Base-by-base conservation (phyloP, 225 moss, liverwort and hornwort genomes). In the Polytrichum commune region DNA sequence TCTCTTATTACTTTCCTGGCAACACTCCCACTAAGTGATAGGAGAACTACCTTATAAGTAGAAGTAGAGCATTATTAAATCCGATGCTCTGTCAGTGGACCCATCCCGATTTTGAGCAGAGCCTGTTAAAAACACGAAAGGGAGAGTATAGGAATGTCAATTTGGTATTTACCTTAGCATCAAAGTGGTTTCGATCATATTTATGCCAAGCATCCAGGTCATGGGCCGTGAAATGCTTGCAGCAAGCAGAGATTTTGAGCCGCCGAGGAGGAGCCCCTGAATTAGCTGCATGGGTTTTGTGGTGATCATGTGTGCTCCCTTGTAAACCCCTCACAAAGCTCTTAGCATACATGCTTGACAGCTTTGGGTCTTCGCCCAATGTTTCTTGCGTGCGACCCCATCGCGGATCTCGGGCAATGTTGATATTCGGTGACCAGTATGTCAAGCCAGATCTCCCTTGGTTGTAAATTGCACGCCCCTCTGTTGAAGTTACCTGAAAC, bases 161-260 rank as follows among this genome's bases (percentile, higher is more conserved):
- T 19, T 10, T 4, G 18, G 46, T 46, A 46, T 54, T 54, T 71
- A 96, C 96, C 83, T 85, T 83, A 1, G 96, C 93, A 23, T 97
- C 84, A 75, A 92, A 97, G 33, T 90, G 78, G 66, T 77, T 81
- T 1, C 96, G 90, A 65, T 93, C 89, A 7, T 89, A 83, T 6
- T 81, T 29, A 28, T 83, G 78, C 96, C 96, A 97, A 9, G 77
- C 58, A 22, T 97, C 96, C 13, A 97, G 77, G 69, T 97, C 93
- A 61, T 93, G 93, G 61, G 96, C 96, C 1, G 96, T 91, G 65
- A 92, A 93, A 80, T 97, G 96, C 77, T 97, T 97, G 86, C 93
- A 97, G 74, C 93, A 91, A 55, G 92, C 96, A 28, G 96, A 92
- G 46, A 89, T 64, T 81, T 97, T 97, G 19, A 97, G 72, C 65